phyloP scores from a whole-genome alignment of 1,284 basidiomycete genomes.

The Agaricales sp. region DNA sequence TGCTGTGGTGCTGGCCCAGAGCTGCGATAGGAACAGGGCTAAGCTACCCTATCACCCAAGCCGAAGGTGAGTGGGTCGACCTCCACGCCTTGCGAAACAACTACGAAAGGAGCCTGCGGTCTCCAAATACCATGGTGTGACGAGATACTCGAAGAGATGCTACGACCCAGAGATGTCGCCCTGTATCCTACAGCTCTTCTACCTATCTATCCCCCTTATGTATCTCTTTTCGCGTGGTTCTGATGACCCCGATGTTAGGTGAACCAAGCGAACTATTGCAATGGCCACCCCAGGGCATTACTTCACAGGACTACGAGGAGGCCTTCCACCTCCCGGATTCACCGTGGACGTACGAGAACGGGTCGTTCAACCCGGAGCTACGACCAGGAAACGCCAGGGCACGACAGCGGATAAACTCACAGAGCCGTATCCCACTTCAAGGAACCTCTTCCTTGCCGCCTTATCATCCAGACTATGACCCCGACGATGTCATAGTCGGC shows the following conservation, averaged over 20 bases:
- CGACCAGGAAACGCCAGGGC: slow-evolving; percentile 45
- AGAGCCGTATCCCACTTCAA: slow-evolving; percentile 13
- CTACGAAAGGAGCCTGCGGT: no score
- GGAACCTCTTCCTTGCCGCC: slow-evolving; percentile 49
- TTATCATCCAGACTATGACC: slow-evolving; percentile 61
- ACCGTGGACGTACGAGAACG: slow-evolving; percentile 82
- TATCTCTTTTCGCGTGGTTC: no score
- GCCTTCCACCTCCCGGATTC: slow-evolving; percentile 41
- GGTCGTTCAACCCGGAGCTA: slow-evolving; percentile 61
- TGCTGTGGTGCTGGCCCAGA: slow-evolving; percentile 80
- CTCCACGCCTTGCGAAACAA: slow-evolving; percentile 14
- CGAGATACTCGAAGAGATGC: no score
- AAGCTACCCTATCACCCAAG: slow-evolving; percentile 60
- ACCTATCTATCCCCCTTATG: no score
- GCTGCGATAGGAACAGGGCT: slow-evolving; percentile 63
- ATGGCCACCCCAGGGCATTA: slow-evolving; percentile 3
- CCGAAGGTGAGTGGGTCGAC: slow-evolving; percentile 72
- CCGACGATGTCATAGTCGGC: slow-evolving; percentile 16
- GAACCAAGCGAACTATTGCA: no score
- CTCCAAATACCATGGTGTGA: no score
- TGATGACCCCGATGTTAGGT: no score
- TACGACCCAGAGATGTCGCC: no score
- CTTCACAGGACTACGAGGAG: slow-evolving; percentile 19
- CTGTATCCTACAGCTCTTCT: no score
- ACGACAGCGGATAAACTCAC: slow-evolving; percentile 12